phyloP scores from a whole-genome alignment of 1,284 basidiomycete genomes.

The Rhodotorula sp. region DNA sequence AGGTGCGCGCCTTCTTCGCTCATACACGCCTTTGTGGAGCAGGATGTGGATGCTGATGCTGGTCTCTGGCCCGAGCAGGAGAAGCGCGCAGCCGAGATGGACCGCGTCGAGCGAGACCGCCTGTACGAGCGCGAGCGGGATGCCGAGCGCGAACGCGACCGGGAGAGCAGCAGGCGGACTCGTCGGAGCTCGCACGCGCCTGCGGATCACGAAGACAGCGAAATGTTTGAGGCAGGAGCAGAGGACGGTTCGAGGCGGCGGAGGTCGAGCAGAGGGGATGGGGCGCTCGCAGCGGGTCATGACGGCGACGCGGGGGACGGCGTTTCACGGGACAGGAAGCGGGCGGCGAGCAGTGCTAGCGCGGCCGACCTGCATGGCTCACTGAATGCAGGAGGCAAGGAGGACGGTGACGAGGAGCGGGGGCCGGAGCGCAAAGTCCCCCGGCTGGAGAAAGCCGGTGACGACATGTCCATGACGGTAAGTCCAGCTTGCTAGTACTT shows the following conservation, averaged over 20 bases:
- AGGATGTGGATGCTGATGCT: neutral
- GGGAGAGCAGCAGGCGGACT: constrained; percentile 11
- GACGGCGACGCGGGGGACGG: constrained; percentile 2
- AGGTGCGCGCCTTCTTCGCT: constrained; percentile 54
- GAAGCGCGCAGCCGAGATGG: constrained; percentile 25
- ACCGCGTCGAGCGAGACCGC: constrained; percentile 26
- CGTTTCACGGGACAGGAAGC: constrained; percentile 14
- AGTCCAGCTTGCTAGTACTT: neutral
- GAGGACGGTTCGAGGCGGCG: neutral
- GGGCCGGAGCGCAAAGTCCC: constrained; percentile 15
- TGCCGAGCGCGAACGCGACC: constrained; percentile 13
- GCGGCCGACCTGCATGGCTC: neutral
- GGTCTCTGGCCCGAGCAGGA: constrained; percentile 9
- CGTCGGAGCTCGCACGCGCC: neutral
- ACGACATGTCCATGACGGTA: neutral
- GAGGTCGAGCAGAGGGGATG: neutral
- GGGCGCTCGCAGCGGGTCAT: neutral
- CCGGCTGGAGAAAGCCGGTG: constrained; percentile 9
- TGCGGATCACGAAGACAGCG: neutral
- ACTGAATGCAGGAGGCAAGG: neutral
- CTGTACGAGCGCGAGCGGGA: constrained; percentile 25
- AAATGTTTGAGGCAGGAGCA: neutral
- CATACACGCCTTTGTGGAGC: neutral
- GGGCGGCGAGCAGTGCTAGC: neutral
- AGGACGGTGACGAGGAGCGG: neutral